These are phyloP conservation scores for Salix arbutifolia DNA, from an alignment of 345 rosid genomes.

Conservation along the genomic window DNA sequence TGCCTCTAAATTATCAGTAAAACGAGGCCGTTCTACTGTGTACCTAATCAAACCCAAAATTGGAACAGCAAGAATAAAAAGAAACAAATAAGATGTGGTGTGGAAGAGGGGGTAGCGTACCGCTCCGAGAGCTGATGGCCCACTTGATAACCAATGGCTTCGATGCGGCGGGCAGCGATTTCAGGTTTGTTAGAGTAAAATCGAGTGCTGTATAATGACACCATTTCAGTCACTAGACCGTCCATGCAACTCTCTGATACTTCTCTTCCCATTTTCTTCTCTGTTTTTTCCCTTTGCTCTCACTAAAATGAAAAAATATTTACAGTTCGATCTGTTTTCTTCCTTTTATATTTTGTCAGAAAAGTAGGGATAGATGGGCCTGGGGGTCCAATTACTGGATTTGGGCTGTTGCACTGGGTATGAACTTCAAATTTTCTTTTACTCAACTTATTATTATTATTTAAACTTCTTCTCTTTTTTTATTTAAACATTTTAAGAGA, in stretches of 20 bases:
- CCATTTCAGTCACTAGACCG: slow-evolving; percentile 79
- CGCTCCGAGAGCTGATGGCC: slow-evolving; percentile 99
- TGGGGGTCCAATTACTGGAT: neutral
- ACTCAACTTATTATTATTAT: no score
- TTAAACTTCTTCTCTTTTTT: no score
- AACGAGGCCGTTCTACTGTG: slow-evolving; percentile 91
- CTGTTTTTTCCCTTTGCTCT: neutral
- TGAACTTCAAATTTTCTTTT: neutral
- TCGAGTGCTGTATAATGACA: slow-evolving; percentile 69
- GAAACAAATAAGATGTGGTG: neutral
- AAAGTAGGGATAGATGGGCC: neutral
- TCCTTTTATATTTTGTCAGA: neutral
- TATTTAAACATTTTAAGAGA: no score
- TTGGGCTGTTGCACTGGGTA: neutral
- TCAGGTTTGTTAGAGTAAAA: slow-evolving; percentile 89
- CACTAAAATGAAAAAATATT: neutral
- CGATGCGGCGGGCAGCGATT: slow-evolving; percentile 98
- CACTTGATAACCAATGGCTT: slow-evolving; percentile 97
- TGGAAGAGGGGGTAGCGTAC: slow-evolving; percentile 13
- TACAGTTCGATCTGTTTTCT: neutral
- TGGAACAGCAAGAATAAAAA: neutral
- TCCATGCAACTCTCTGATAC: slow-evolving; percentile 94
- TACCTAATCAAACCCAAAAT: slow-evolving; percentile 42
- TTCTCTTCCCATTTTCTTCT: slow-evolving; percentile 61
- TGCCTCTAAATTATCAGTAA: slow-evolving; percentile 88